Conservation (phyloP, 2,329 filamentous ascomycete species). For the Ophiocordyceps camponoti-floridani region DNA sequence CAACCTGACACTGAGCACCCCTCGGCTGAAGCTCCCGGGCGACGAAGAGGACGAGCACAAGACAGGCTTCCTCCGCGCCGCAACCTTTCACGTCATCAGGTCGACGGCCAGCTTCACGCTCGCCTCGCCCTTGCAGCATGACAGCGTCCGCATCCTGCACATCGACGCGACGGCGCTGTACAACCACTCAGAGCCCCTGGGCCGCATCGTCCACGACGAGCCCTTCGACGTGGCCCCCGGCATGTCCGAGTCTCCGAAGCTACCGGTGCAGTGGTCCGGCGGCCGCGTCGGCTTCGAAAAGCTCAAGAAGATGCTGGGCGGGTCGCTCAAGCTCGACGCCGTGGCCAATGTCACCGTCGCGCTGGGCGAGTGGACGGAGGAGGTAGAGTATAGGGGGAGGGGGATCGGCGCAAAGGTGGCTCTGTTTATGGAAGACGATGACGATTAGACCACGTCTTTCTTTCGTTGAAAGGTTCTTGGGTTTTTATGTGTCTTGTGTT, state of each 20-base stretch:
- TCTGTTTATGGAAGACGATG: conserved; percentile 6
- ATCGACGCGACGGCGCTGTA: conserved; percentile 78
- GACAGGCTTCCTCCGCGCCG: conserved; percentile 60
- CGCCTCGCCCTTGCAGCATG: conserved; percentile 56
- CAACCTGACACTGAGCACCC: conserved; percentile 53
- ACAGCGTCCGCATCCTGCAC: conserved; percentile 57
- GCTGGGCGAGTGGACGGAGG: conserved; percentile 58
- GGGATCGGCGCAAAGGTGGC: conserved; percentile 48
- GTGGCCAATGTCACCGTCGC: conserved; percentile 56
- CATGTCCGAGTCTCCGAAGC: conserved; percentile 47
- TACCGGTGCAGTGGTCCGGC: conserved; percentile 70
- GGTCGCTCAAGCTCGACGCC: conserved; percentile 61
- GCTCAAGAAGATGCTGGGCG: conserved; percentile 62
- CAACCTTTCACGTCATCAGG: conserved; percentile 71
- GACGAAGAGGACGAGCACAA: conserved; percentile 15
- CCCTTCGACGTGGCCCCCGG: conserved; percentile 68
- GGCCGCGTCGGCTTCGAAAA: conserved; percentile 70
- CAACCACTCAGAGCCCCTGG: conserved; percentile 61
- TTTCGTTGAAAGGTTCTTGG: not conserved
- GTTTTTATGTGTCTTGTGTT: not conserved
- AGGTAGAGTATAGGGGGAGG: conserved; percentile 49
- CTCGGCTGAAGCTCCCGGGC: conserved; percentile 41
- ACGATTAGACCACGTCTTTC: not conserved
- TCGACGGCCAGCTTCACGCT: conserved; percentile 76
- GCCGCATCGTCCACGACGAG: conserved; percentile 55